A percentile compares a stretch with the other conserved stretches of the same genome.
These are phyloP conservation scores for Suillus tomentosus DNA, from an alignment of 768 basidiomycete genomes.

Conservation along the genomic window DNA sequence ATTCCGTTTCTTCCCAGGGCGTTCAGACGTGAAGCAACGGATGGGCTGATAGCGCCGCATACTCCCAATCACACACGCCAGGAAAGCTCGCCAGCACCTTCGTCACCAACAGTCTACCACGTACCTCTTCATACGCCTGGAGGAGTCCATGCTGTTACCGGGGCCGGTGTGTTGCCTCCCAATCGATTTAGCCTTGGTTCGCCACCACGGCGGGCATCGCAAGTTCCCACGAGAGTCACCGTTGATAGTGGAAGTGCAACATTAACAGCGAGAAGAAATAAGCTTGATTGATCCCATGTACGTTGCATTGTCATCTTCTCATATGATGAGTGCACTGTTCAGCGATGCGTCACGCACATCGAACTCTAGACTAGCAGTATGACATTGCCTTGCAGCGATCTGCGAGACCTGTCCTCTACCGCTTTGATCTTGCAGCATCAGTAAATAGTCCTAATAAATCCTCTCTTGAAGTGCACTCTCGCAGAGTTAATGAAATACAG, in stretches of 20 bases:
- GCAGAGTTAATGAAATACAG: not conserved
- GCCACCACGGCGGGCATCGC: constrained; percentile 41
- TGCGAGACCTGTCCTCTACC: not conserved
- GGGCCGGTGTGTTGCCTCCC: constrained; percentile 23
- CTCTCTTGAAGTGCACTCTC: not conserved
- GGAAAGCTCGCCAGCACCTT: constrained; percentile 25
- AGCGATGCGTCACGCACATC: not conserved
- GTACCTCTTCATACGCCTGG: constrained; percentile 28
- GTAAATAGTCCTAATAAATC: too few species aligned
- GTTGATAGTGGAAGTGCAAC: constrained; percentile 21
- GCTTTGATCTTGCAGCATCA: not conserved
- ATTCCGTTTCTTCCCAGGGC: constrained; percentile 47
- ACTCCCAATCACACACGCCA: constrained; percentile 37
- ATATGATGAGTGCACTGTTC: not conserved
- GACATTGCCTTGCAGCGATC: not conserved
- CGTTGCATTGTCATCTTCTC: not conserved
- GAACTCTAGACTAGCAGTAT: not conserved
- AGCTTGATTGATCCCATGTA: constrained; percentile 4
- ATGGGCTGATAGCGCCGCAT: constrained; percentile 72
- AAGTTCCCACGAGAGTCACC: constrained; percentile 10
- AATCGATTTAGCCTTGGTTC: constrained; percentile 42
- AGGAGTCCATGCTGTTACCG: constrained; percentile 25
- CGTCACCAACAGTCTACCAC: constrained; percentile 30
- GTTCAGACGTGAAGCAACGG: constrained; percentile 50
- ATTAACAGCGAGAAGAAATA: constrained; percentile 20